Evolutionary conservation across 768 basidiomycete genomes (phyloP).

Genomic region (Suillus occidentalis): DNA sequence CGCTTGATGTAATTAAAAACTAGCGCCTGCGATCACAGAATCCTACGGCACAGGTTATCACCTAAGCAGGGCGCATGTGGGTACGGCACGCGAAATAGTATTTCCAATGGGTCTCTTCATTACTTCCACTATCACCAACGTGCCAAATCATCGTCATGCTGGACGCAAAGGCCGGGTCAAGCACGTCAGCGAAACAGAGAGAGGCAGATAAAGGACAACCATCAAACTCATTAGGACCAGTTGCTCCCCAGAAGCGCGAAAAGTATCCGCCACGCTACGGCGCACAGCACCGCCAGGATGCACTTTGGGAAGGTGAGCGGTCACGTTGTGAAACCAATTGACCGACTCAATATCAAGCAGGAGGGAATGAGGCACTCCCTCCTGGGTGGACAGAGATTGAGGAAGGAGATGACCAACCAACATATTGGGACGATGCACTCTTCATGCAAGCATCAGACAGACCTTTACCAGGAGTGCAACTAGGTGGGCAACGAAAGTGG

Average conservation of each 20-base stretch:
- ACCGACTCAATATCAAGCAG: not conserved
- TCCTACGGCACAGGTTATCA: too few relatives aligned
- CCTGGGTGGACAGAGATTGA: not conserved
- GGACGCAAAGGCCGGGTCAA: too few relatives aligned
- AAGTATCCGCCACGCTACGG: not conserved
- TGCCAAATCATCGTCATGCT: too few relatives aligned
- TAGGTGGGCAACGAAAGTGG: not conserved
- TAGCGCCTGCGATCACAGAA: too few relatives aligned
- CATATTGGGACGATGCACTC: not conserved
- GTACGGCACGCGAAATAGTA: too few relatives aligned
- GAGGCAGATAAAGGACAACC: not conserved
- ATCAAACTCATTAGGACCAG: not conserved
- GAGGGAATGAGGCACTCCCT: not conserved
- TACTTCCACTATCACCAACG: too few relatives aligned
- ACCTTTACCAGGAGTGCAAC: not conserved
- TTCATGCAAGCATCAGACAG: not conserved
- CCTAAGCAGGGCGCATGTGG: too few relatives aligned
- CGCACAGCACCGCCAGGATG: conserved; percentile 2
- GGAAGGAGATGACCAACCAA: not conserved
- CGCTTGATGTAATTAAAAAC: too few relatives aligned
- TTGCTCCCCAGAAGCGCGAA: too few relatives aligned
- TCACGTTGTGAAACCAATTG: too few relatives aligned
- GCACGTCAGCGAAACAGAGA: too few relatives aligned
- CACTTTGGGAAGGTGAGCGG: not conserved
- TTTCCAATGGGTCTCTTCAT: too few relatives aligned